Percentiles rank a stretch among this genome's conserved stretches.
These are phyloP conservation scores for Tylopilus intermedius DNA, from an alignment of 768 basidiomycete species.

Conservation along the genomic window DNA sequence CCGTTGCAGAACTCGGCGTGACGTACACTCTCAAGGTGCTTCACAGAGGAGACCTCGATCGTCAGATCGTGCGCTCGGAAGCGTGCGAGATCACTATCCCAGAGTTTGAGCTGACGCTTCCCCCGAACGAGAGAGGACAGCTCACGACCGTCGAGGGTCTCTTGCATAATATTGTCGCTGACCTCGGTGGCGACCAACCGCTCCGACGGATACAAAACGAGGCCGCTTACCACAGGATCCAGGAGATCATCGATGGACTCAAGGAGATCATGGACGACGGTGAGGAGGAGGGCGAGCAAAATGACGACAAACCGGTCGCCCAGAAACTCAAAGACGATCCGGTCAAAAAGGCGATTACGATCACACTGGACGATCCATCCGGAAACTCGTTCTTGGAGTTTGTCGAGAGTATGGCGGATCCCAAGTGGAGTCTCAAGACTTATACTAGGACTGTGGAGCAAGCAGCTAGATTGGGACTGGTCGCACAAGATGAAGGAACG, in stretches of 20 bases:
- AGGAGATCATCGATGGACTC: constrained; percentile 65
- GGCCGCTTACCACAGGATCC: constrained; percentile 65
- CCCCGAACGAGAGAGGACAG: constrained; percentile 74
- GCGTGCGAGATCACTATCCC: constrained; percentile 79
- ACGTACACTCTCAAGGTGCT: constrained; percentile 78
- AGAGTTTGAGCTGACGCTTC: constrained; percentile 88
- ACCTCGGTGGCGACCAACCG: constrained; percentile 79
- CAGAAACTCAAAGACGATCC: constrained; percentile 36
- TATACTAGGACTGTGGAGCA: constrained; percentile 79
- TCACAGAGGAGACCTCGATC: constrained; percentile 72
- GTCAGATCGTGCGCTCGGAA: constrained; percentile 88
- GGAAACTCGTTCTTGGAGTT: constrained; percentile 98
- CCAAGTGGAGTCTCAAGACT: constrained; percentile 85
- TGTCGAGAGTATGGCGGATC: constrained; percentile 77
- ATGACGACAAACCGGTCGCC: constrained; percentile 25
- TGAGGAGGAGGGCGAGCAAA: constrained; percentile 38
- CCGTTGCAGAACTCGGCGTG: constrained; percentile 66
- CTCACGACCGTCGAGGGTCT: constrained; percentile 97
- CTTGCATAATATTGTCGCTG: constrained; percentile 73
- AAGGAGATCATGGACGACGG: constrained; percentile 59
- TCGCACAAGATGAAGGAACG: constrained; percentile 42
- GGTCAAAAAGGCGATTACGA: constrained; percentile 69
- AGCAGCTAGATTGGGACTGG: constrained; percentile 73
- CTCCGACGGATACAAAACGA: constrained; percentile 77
- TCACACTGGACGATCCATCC: constrained; percentile 86